Percentiles rank a stretch among this genome's conserved stretches.
Conservation (phyloP, 352 stramenopile genomes). For the Globisporangium nagaii region DNA sequence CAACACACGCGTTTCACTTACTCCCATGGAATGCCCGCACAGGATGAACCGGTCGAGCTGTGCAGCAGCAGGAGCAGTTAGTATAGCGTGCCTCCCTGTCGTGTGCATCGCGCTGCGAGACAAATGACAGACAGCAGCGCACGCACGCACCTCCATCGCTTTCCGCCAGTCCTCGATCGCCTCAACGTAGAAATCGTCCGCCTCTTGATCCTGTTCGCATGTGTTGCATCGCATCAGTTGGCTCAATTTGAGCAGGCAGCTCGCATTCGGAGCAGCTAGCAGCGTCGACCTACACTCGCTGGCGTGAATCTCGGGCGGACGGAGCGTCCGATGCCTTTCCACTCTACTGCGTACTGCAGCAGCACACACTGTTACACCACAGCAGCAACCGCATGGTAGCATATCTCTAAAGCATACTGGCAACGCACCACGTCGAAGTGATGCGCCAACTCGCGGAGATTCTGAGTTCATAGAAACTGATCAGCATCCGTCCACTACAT, state of each 20-base stretch:
- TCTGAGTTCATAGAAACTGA: background rate
- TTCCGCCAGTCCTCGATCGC: constrained; percentile 3
- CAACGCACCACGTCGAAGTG: constrained; percentile 1
- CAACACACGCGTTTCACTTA: background rate
- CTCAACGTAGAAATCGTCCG: constrained; percentile 2
- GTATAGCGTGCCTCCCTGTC: too few relatives aligned
- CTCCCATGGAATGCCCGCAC: constrained; percentile 7
- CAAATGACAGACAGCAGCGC: too few relatives aligned
- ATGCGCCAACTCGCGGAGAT: constrained; percentile 1
- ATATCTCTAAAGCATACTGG: background rate
- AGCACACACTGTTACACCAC: too few relatives aligned
- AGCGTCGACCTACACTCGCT: background rate
- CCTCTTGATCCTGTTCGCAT: constrained; percentile 1
- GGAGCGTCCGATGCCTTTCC: constrained; percentile 2
- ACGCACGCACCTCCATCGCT: background rate
- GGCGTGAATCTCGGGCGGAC: constrained; percentile 3
- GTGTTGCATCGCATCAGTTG: too few relatives aligned
- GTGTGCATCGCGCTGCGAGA: too few relatives aligned
- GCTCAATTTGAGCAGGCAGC: too few relatives aligned
- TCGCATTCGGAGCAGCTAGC: too few relatives aligned
- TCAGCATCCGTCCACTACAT: too few relatives aligned
- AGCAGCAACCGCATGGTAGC: background rate
- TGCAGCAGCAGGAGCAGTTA: background rate
- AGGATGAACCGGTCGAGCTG: constrained; percentile 4
- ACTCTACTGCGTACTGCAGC: constrained; percentile 3